These are phyloP conservation scores for Backusella parvicylindrica DNA, from an alignment of 192 early-diverging fungal species.

Conservation along the genomic window DNA sequence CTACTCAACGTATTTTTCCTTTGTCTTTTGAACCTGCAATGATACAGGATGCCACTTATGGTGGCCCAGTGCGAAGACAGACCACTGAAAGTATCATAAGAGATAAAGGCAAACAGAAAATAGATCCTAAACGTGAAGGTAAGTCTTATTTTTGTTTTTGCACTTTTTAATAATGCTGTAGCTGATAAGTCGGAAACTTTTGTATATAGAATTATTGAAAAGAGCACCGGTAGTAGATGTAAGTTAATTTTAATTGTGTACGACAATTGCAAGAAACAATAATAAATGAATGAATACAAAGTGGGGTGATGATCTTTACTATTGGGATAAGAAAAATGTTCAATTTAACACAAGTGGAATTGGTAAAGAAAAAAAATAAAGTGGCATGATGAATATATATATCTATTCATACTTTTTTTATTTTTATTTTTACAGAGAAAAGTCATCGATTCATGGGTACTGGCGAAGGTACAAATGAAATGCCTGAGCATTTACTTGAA, in stretches of 20 bases:
- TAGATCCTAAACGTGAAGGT: constrained; percentile 11
- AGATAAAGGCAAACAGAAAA: constrained; percentile 12
- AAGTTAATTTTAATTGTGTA: not conserved
- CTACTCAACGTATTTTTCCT: constrained; percentile 33
- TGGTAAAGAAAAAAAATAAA: constrained; percentile 18
- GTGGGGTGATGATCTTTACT: constrained; percentile 63
- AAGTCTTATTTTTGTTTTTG: not conserved
- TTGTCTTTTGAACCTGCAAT: constrained; percentile 31
- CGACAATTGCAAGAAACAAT: not conserved
- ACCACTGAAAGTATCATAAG: not conserved
- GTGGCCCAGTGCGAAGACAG: constrained; percentile 1
- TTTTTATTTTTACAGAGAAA: constrained; percentile 33
- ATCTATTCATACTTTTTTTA: not conserved
- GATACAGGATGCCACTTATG: constrained; percentile 40
- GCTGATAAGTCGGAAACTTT: not conserved
- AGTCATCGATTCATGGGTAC: constrained; percentile 62
- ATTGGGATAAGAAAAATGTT: constrained; percentile 60
- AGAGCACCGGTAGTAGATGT: constrained; percentile 57
- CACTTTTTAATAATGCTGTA: not conserved
- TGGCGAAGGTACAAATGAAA: constrained; percentile 55
- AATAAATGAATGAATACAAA: constrained; percentile 7
- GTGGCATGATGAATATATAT: not conserved
- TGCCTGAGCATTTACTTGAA: constrained; percentile 49
- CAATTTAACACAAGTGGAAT: constrained; percentile 56
- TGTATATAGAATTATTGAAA: constrained; percentile 41